Evolutionary conservation across 352 stramenopile genomes (phyloP).

Genomic region (Phytophthora kernoviae): DNA sequence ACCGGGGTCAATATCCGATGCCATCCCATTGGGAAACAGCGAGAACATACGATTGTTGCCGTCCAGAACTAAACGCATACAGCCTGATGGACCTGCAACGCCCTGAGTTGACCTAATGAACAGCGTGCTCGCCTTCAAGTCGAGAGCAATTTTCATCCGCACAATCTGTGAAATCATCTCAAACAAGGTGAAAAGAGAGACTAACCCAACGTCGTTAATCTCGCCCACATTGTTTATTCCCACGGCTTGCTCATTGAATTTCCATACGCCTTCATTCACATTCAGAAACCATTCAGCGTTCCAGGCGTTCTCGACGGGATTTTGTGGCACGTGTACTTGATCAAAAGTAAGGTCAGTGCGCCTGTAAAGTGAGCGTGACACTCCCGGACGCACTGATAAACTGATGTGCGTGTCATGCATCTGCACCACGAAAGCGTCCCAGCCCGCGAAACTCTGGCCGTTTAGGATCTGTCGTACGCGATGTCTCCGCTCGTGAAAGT

Average conservation of each 20-base stretch:
- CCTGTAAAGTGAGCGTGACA: background rate
- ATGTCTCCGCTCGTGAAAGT: constrained; percentile 44
- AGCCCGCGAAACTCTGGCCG: constrained; percentile 49
- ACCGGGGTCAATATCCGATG: constrained; percentile 23
- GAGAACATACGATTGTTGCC: constrained; percentile 53
- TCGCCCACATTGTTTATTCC: too few relatives aligned
- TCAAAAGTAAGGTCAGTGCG: constrained; percentile 8
- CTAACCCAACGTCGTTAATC: too few relatives aligned
- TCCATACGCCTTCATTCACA: too few relatives aligned
- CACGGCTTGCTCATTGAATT: too few relatives aligned
- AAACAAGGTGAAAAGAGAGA: too few relatives aligned
- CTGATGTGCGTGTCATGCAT: constrained; percentile 60
- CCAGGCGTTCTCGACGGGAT: too few relatives aligned
- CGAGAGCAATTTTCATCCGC: too few relatives aligned
- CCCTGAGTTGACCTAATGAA: constrained; percentile 33
- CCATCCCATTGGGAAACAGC: too few relatives aligned
- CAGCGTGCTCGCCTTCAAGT: too few relatives aligned
- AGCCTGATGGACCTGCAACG: constrained; percentile 25
- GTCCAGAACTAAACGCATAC: constrained; percentile 52
- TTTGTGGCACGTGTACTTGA: too few relatives aligned
- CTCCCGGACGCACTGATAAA: constrained; percentile 10
- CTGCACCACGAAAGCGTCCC: constrained; percentile 58
- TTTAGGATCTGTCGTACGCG: constrained; percentile 51
- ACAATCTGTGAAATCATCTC: too few relatives aligned
- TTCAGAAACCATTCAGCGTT: too few relatives aligned